These are phyloP conservation scores for Plasmopara halstedii DNA, from an alignment of 352 stramenopile genomes.

Conservation along the genomic window DNA sequence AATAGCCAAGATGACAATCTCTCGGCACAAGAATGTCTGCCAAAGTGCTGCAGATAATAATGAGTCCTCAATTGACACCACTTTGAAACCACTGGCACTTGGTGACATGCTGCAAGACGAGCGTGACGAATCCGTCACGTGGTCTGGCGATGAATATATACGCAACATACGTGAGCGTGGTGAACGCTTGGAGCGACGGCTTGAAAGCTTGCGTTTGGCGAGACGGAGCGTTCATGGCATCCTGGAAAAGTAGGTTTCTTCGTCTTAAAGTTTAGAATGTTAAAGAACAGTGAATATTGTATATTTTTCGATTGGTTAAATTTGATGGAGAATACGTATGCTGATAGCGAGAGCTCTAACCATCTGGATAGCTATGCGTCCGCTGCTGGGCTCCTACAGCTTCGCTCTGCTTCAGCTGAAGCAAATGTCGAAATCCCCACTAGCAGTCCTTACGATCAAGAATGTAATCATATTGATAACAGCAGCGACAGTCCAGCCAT, in stretches of 20 bases:
- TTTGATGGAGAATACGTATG: constrained; percentile 9
- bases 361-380: constrained; percentile 24
- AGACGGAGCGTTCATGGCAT: constrained; percentile 10
- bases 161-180: constrained; percentile 41
- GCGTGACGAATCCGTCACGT: constrained; percentile 14
- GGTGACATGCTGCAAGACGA: constrained; percentile 15
- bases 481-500: background rate
- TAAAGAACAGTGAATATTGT: no score
- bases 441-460: no score
- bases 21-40: constrained; percentile 16
- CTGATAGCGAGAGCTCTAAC: constrained; percentile 2
- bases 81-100: constrained; percentile 5
- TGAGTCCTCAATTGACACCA: constrained; percentile 1
- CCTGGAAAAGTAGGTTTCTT: no score
- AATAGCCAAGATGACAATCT: constrained; percentile 16
- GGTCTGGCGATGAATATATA: constrained; percentile 35
- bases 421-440: constrained; percentile 6
- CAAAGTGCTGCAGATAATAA: constrained; percentile 1
- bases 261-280: no score
- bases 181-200: constrained; percentile 39
- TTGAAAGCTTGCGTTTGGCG: constrained; percentile 36
- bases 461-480: background rate
- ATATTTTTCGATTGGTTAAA: constrained; percentile 9
- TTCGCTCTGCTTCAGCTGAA: constrained; percentile 36
- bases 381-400: constrained; percentile 37